A percentile compares a stretch with the other conserved stretches of the same genome.
Conservation (phyloP, 2,329 filamentous ascomycete species). For the Alternaria ventricosa region DNA sequence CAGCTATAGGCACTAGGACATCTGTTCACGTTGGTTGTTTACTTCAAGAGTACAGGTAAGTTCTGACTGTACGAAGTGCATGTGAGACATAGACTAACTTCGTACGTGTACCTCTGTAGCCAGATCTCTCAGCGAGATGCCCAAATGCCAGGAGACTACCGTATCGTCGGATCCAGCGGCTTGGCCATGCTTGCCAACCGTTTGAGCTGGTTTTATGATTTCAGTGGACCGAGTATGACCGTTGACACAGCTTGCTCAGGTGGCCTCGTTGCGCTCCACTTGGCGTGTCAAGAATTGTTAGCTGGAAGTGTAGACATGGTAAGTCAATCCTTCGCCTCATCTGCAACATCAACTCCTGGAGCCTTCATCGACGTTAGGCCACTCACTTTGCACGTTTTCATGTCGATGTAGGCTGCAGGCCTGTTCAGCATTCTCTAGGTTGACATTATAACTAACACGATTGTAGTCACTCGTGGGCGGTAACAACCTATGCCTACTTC, state of each 20-base stretch:
- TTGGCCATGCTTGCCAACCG: conserved; percentile 24
- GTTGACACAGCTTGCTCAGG: conserved; percentile 41
- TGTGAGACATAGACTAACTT: no score
- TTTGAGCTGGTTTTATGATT: conserved; percentile 35
- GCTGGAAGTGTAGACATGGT: conserved; percentile 19
- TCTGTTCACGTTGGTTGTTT: conserved; percentile 26
- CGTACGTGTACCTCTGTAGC: background rate
- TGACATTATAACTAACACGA: background rate
- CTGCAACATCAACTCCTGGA: background rate
- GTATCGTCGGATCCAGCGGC: conserved; percentile 9
- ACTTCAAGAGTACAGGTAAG: conserved; percentile 14
- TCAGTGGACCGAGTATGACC: conserved; percentile 30
- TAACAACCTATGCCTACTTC: conserved; percentile 19
- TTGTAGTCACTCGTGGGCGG: conserved; percentile 19
- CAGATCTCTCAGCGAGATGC: conserved; percentile 13
- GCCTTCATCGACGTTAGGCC: background rate
- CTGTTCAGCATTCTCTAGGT: background rate
- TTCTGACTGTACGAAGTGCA: no score
- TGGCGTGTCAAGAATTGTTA: conserved; percentile 24
- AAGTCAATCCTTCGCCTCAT: background rate
- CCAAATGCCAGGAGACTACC: conserved; percentile 18
- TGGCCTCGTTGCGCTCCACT: conserved; percentile 28
- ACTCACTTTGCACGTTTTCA: background rate
- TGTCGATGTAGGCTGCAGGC: background rate
- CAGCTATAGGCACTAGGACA: conserved; percentile 22